Base-by-base conservation (phyloP, 371 early-diverging fungal species). In the Zychaea mexicana region DNA sequence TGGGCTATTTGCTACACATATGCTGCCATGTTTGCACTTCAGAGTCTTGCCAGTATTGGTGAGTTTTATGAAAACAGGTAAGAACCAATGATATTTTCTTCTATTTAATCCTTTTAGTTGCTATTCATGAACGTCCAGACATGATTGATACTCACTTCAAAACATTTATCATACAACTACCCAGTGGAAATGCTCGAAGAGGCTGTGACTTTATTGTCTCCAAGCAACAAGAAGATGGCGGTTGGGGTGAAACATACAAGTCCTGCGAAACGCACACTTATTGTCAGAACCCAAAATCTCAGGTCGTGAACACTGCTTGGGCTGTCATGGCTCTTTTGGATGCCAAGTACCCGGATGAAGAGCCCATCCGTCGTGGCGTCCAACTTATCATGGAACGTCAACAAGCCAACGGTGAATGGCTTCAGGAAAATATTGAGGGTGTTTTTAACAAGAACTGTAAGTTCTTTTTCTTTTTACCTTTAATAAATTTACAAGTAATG, bases 1-100 rank as follows among this genome's bases (percentile, higher is more conserved):
- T 98, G 98, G 98, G 98, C 90, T 32, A 92, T 98, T 66, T 98
- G 98, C 74, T 98, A 94, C 66, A 98, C 97, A 3, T 98, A 98
- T 70, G 98, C 96, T n/a, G 87, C 91, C 39, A 88, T 94, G 92
- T 98, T 98, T 88, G 95, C 94, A 0, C 69, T 97, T 33, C 92
- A 96, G 68, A 88, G 90, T 68, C 73, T 98, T 68, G 89, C 94
- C 12, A 90, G 90, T 66, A 88, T 92, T 22, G 96, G 93, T 21
- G 88, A 90, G 78, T 82, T 66, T 53, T 98, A 96, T 69, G 81
- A 88, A 19, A 95, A 89, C 72, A 85, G 87, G 84, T 88, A 81
- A 70, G 13, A 15, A 15, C 13, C 4, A 15, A 42, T 42, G 4
- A 12, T 42, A 7, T 2, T 15, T 42, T 12, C n/a, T 42, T 42